Evolutionary conservation across 75 land plant species (phyloP).

Genomic region (Cryptomeria japonica): DNA sequence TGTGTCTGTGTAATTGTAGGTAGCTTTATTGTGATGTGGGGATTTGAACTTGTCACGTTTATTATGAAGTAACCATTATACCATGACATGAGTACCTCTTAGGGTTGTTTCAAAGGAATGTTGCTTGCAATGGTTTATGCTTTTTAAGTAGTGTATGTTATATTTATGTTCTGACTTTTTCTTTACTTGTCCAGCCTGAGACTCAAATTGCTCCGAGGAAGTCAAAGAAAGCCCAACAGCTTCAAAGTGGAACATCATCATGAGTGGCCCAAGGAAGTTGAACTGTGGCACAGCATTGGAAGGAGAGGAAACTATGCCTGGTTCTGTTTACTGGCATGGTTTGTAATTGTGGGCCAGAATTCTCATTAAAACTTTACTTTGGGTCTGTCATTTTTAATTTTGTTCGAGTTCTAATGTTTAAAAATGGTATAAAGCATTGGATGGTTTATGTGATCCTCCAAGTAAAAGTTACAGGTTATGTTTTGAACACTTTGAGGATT

Average conservation of each 20-base stretch:
- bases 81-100: too few relatives aligned
- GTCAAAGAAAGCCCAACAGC: slow-evolving; percentile 43
- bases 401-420: neutral
- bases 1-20: too few relatives aligned
- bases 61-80: too few relatives aligned
- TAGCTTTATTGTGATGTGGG: too few relatives aligned
- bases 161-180: neutral
- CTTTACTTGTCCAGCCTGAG: slow-evolving; percentile 52
- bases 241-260: slow-evolving; percentile 68
- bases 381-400: neutral
- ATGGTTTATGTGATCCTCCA: neutral
- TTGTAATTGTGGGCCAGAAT: neutral
- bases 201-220: slow-evolving; percentile 63
- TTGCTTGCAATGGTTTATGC: neutral
- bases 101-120: neutral
- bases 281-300: neutral
- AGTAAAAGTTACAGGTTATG: neutral
- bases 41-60: too few relatives aligned
- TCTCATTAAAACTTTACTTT: neutral
- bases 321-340: neutral
- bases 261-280: slow-evolving; percentile 12
- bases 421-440: neutral
- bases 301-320: neutral
- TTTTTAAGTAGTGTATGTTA: neutral
- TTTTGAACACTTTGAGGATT: neutral